A percentile compares a stretch with the other conserved stretches of the same genome.
These are phyloP conservation scores for Diospyros lotus DNA, from an alignment of 148 eudicot genomes.

Conservation along the genomic window DNA sequence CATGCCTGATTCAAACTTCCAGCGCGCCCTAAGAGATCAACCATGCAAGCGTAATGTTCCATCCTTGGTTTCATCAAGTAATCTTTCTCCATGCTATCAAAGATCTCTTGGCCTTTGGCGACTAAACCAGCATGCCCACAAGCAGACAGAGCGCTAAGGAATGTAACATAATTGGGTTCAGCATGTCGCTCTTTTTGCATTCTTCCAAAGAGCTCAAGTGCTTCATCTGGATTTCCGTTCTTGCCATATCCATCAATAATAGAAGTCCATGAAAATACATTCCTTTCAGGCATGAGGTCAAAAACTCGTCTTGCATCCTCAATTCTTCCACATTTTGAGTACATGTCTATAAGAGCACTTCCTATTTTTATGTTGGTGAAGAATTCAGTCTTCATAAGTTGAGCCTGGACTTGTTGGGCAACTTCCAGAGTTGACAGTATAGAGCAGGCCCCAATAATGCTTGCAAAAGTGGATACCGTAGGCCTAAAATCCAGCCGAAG, in stretches of 20 bases:
- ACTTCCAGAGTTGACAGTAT: slow-evolving; percentile 48
- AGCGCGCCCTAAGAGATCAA: slow-evolving; percentile 77
- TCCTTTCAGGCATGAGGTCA: slow-evolving; percentile 60
- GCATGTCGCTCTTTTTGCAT: slow-evolving; percentile 35
- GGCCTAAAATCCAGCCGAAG: slow-evolving; percentile 54
- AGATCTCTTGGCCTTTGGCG: slow-evolving; percentile 58
- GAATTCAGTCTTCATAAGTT: slow-evolving; percentile 47
- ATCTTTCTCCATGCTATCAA: slow-evolving; percentile 62
- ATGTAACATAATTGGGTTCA: slow-evolving; percentile 68
- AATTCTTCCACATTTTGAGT: slow-evolving; percentile 69
- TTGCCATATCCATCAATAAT: slow-evolving; percentile 95
- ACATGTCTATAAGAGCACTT: slow-evolving; percentile 93
- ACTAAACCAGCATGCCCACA: slow-evolving; percentile 84
- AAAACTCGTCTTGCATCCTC: slow-evolving; percentile 70
- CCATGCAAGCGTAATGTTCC: slow-evolving; percentile 97
- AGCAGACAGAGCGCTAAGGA: slow-evolving; percentile 75
- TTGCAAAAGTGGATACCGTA: slow-evolving; percentile 73
- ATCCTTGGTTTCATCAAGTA: slow-evolving; percentile 71
- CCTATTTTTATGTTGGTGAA: slow-evolving; percentile 58
- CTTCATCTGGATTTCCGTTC: slow-evolving; percentile 66
- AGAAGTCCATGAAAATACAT: slow-evolving; percentile 92
- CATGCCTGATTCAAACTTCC: slow-evolving; percentile 64
- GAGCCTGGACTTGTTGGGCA: slow-evolving; percentile 72
- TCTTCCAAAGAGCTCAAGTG: slow-evolving; percentile 50
- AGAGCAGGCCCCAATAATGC: slow-evolving; percentile 89